These are phyloP conservation scores for Rubia yunnanensis DNA, from an alignment of 257 asterid genomes.

Conservation along the genomic window DNA sequence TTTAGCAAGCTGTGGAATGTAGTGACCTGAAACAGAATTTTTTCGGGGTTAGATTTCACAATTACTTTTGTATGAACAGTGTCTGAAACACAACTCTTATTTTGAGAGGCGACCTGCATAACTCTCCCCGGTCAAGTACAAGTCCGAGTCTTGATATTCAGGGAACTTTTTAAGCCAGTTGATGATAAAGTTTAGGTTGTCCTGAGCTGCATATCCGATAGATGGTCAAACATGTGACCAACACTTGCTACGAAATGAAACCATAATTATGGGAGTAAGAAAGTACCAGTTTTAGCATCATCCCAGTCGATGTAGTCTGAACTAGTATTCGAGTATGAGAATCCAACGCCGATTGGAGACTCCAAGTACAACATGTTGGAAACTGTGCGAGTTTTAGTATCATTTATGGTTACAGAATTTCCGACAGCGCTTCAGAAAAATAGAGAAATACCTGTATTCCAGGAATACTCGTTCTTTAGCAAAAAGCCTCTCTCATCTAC, in stretches of 20 bases:
- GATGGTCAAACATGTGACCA: background rate
- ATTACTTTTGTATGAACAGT: no score
- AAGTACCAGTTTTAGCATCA: conserved; percentile 20
- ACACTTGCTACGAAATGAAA: background rate
- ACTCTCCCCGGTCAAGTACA: conserved; percentile 24
- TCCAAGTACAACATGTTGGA: conserved; percentile 29
- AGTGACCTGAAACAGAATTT: conserved; percentile 17
- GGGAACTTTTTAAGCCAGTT: conserved; percentile 25
- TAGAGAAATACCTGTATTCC: conserved; percentile 20
- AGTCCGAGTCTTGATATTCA: conserved; percentile 14
- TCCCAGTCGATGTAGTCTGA: conserved; percentile 19
- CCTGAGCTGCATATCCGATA: conserved; percentile 11
- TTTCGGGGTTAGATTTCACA: background rate
- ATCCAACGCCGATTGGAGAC: conserved; percentile 26
- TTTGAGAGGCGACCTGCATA: conserved; percentile 16
- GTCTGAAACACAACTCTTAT: background rate
- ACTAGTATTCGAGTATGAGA: conserved; percentile 26
- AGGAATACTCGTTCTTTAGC: conserved; percentile 17
- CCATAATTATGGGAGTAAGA: background rate
- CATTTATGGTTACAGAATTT: no score
- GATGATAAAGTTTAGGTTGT: conserved; percentile 22
- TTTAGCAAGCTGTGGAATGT: conserved; percentile 19
- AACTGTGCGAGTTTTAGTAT: conserved; percentile 9
- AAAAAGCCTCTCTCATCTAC: conserved; percentile 13
- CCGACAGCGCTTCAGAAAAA: background rate